Evolutionary conservation across 352 stramenopile genomes (phyloP).

Genomic region (Phytophthora sp.): DNA sequence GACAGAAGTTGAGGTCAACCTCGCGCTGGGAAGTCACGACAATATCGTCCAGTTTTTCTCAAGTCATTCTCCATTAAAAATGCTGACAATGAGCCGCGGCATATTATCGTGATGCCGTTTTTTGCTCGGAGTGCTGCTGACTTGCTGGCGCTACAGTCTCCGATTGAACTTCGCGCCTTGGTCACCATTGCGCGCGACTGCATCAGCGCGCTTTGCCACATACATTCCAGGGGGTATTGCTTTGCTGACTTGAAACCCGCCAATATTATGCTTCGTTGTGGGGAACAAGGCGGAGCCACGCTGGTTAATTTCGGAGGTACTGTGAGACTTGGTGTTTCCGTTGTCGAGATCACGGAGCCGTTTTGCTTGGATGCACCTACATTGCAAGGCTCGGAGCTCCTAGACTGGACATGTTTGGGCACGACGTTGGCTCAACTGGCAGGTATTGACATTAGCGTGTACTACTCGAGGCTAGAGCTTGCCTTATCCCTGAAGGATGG

Average conservation of each 20-base stretch:
- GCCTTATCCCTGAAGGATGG: not conserved
- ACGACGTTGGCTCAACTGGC: slow-evolving; percentile 5
- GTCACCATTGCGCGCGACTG: slow-evolving; percentile 1
- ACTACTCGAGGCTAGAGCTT: not conserved
- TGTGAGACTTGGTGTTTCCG: not conserved
- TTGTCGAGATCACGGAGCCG: not conserved
- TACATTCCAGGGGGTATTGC: slow-evolving; percentile 4
- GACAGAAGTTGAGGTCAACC: not conserved
- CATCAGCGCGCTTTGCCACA: not conserved
- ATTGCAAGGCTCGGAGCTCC: not conserved
- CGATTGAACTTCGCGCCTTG: not conserved
- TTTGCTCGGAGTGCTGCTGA: slow-evolving; percentile 9
- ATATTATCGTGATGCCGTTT: slow-evolving; percentile 11
- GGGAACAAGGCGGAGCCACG: slow-evolving; percentile 3
- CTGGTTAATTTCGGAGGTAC: too few relatives aligned
- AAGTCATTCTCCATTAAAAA: not conserved
- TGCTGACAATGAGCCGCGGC: not conserved
- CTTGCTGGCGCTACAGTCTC: not conserved
- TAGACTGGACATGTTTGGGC: slow-evolving; percentile 4
- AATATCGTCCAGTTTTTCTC: not conserved
- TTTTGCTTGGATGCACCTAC: slow-evolving; percentile 1
- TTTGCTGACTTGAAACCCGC: slow-evolving; percentile 4
- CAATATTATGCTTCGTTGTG: slow-evolving; percentile 10
- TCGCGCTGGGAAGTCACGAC: not conserved
- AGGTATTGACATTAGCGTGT: not conserved